Evolutionary conservation across 176 grass and related monocot genomes (phyloP).

Genomic region (Musa schizocarpa): DNA sequence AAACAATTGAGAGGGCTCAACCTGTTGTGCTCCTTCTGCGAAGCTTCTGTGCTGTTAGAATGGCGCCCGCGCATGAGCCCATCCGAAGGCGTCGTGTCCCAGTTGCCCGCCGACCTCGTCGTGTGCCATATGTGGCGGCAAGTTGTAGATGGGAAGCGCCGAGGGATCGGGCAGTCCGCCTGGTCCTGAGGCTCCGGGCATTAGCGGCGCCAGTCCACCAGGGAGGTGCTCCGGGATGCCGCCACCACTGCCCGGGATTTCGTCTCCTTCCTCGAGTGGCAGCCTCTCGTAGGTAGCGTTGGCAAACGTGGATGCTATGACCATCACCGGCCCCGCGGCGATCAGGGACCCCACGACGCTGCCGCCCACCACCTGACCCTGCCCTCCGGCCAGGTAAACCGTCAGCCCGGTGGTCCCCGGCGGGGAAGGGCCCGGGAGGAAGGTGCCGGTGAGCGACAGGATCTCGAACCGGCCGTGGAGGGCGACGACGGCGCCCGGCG

Average conservation of each 20-base stretch:
- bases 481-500: conserved; percentile 16
- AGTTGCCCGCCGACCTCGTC: not conserved
- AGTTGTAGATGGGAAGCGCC: conserved; percentile 22
- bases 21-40: no score
- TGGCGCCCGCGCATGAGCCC: conserved; percentile 29
- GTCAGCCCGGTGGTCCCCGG: conserved; percentile 34
- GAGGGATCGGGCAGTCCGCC: conserved; percentile 7
- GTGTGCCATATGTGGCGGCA: conserved; percentile 22
- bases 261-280: conserved; percentile 35
- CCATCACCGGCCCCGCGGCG: conserved; percentile 37
- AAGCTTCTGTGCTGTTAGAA: conserved; percentile 10
- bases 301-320: conserved; percentile 40
- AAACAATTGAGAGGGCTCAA: no score
- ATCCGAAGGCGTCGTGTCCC: conserved; percentile 24
- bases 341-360: conserved; percentile 41
- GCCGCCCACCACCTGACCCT: conserved; percentile 42
- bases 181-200: not conserved
- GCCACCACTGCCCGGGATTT: not conserved
- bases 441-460: conserved; percentile 41
- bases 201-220: not conserved
- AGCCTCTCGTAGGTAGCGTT: conserved; percentile 56
- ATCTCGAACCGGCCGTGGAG: conserved; percentile 52
- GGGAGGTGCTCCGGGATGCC: not conserved
- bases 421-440: conserved; percentile 39
- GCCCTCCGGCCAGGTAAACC: conserved; percentile 38